Conservation (phyloP, 208 protist genomes). For the Acanthamoeba sp. region DNA sequence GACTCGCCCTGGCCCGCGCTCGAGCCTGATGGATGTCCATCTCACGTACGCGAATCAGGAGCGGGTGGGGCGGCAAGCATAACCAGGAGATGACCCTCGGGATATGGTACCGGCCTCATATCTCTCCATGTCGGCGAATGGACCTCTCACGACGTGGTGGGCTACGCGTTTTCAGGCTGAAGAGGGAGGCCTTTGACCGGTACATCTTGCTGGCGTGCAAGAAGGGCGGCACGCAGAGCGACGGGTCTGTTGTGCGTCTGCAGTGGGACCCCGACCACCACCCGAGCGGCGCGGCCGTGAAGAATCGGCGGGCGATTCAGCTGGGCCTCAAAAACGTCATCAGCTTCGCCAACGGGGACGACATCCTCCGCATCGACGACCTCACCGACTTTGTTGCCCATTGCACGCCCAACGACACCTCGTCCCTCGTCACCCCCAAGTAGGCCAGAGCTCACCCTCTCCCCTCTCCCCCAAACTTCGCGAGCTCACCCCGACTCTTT, state of each 20-base stretch:
- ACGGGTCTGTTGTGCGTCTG: not conserved
- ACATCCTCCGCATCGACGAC: conserved; percentile 78
- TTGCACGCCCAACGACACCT: not conserved
- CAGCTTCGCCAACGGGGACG: conserved; percentile 14
- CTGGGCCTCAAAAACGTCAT: conserved; percentile 79
- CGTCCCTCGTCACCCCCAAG: conserved; percentile 17
- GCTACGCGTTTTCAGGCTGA: conserved; percentile 9
- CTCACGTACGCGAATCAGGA: no score
- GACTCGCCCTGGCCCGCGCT: not conserved
- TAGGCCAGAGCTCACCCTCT: not conserved
- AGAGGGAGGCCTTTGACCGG: conserved; percentile 53
- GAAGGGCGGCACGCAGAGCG: not conserved
- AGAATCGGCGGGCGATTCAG: conserved; percentile 81
- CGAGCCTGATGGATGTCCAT: no score
- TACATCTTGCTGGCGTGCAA: not conserved
- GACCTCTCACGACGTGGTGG: not conserved
- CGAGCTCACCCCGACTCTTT: no score
- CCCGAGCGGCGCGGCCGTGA: conserved; percentile 39
- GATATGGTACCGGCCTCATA: conserved; percentile 53
- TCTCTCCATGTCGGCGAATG: not conserved
- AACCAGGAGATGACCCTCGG: conserved; percentile 82
- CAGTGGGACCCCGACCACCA: conserved; percentile 52
- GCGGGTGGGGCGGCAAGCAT: conserved; percentile 79
- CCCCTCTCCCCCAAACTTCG: not conserved
- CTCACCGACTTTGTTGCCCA: conserved; percentile 74